phyloP scores from a whole-genome alignment of 1,139 yeast species.

The Geotrichum carabidarum region DNA sequence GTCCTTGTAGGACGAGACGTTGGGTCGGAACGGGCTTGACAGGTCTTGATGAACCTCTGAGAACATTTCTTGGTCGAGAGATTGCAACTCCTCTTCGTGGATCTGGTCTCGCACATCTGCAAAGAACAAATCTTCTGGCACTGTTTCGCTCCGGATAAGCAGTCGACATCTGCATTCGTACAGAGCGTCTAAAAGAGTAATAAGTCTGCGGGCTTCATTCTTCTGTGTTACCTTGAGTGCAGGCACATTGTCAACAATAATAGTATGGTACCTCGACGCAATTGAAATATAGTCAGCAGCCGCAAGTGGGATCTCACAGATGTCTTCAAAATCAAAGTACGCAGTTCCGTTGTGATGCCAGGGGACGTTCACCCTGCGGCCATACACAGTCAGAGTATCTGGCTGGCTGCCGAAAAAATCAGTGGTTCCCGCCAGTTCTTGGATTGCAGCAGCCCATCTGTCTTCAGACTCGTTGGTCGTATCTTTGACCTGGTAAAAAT shows the following conservation, averaged over 20 bases:
- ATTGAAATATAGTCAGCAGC: constrained; percentile 67
- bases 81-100: constrained; percentile 25
- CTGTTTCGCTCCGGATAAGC: constrained; percentile 48
- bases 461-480: constrained; percentile 23
- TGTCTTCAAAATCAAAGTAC: constrained; percentile 48
- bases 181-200: constrained; percentile 60
- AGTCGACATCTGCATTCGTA: constrained; percentile 64
- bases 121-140: constrained; percentile 53
- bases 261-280: constrained; percentile 54
- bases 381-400: constrained; percentile 49
- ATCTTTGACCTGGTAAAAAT: constrained; percentile 15
- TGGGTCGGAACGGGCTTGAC: constrained; percentile 64
- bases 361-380: constrained; percentile 49
- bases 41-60: constrained; percentile 59
- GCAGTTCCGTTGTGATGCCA: constrained; percentile 45
- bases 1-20: constrained; percentile 57
- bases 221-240: constrained; percentile 53
- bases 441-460: constrained; percentile 40
- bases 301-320: constrained; percentile 57
- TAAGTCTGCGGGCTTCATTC: constrained; percentile 64
- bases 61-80: constrained; percentile 64
- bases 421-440: constrained; percentile 26
- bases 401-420: constrained; percentile 23
- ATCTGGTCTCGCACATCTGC: constrained; percentile 39
- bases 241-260: constrained; percentile 60